Conservation (phyloP, 805 yeast genomes). For the Wickerhamomyces pijperi region DNA sequence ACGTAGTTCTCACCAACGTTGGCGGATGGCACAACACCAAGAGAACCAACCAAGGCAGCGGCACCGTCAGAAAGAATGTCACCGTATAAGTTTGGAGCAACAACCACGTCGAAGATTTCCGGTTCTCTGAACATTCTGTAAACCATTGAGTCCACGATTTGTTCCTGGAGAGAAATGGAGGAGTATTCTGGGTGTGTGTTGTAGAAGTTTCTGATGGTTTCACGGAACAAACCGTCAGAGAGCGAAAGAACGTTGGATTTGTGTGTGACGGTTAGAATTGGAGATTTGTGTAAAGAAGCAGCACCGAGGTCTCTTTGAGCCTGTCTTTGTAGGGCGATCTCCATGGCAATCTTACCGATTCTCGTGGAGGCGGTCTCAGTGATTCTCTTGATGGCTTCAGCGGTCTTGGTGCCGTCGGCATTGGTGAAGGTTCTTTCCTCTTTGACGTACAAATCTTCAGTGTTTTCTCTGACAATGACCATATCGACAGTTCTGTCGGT, state of each 20-base stretch:
- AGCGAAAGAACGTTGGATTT: constrained; percentile 90
- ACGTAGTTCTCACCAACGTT: constrained; percentile 95
- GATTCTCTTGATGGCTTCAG: constrained; percentile 97
- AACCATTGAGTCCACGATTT: constrained; percentile 98
- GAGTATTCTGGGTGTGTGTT: constrained; percentile 47
- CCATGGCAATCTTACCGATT: constrained; percentile 85
- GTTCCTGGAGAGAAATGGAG: constrained; percentile 70
- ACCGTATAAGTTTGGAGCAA: constrained; percentile 97
- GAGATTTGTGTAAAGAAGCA: constrained; percentile 37
- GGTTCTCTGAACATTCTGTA: constrained; percentile 99
- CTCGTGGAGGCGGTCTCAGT: constrained; percentile 75
- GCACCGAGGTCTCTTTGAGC: constrained; percentile 56
- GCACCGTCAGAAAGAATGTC: constrained; percentile 97
- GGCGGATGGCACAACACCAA: constrained; percentile 97
- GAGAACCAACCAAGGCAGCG: constrained; percentile 93
- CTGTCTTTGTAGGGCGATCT: constrained; percentile 88
- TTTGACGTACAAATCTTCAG: constrained; percentile 94
- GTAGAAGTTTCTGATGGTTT: constrained; percentile 41
- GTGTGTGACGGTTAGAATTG: constrained; percentile 86
- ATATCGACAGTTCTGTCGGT: constrained; percentile 86
- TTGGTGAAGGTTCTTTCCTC: constrained; percentile 71
- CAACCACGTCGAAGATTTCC: constrained; percentile 92
- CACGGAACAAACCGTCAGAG: constrained; percentile 94
- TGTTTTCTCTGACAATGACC: constrained; percentile 97
- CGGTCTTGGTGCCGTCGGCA: constrained; percentile 78